Conservation (phyloP, 1,284 basidiomycete species). For the Ustilago bromivora region DNA sequence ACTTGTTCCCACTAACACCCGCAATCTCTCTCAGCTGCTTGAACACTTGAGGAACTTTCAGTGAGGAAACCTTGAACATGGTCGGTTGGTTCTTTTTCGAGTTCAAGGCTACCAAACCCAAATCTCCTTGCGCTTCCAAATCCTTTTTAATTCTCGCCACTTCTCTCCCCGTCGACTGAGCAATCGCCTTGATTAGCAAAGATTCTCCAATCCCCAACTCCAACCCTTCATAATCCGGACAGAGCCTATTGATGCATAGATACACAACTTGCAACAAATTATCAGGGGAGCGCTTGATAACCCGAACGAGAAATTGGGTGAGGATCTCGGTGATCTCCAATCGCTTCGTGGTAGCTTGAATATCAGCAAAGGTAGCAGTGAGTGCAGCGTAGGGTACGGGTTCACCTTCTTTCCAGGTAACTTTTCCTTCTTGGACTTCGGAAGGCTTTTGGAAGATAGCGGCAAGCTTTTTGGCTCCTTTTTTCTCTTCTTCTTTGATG, state of each 20-base stretch:
- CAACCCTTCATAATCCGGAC: constrained; percentile 94
- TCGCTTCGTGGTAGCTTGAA: constrained; percentile 95
- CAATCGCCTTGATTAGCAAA: constrained; percentile 93
- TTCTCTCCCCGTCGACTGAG: constrained; percentile 90
- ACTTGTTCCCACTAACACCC: constrained; percentile 81
- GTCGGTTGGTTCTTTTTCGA: constrained; percentile 95
- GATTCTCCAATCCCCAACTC: constrained; percentile 98
- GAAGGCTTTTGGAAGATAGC: constrained; percentile 59
- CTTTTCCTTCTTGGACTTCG: constrained; percentile 78
- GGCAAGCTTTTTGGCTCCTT: constrained; percentile 48
- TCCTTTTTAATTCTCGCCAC: constrained; percentile 87
- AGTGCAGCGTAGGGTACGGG: constrained; percentile 93
- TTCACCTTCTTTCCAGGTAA: constrained; percentile 83
- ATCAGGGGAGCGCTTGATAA: constrained; percentile 83
- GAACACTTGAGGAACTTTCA: constrained; percentile 85
- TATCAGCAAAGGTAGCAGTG: constrained; percentile 86
- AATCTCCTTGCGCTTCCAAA: constrained; percentile 91
- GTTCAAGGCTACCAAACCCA: constrained; percentile 93
- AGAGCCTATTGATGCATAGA: constrained; percentile 95
- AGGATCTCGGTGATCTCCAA: constrained; percentile 91
- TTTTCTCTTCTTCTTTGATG: constrained; percentile 48
- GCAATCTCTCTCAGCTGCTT: constrained; percentile 58
- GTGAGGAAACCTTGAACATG: constrained; percentile 90
- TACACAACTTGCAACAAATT: constrained; percentile 90
- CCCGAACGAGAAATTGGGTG: constrained; percentile 87